Percentiles rank a stretch among this genome's conserved stretches.
phyloP scores from a whole-genome alignment of 2,329 filamentous ascomycete species.

The Colletotrichum sp. region DNA sequence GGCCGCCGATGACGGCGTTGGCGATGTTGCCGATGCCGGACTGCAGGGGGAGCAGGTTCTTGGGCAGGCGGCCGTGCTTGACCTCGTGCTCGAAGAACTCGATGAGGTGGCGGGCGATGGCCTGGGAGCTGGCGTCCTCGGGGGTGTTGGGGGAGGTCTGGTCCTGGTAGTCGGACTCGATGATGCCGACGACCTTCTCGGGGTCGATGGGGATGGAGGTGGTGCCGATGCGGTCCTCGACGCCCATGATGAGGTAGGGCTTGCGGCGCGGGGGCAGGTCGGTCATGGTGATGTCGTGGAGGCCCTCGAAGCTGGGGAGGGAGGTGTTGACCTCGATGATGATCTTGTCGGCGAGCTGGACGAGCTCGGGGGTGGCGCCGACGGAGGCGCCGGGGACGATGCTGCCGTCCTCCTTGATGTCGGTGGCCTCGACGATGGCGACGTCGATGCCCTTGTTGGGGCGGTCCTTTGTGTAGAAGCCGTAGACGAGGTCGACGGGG shows the following conservation, averaged over 20 bases:
- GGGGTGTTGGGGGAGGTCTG: slow-evolving; percentile 75
- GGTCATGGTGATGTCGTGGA: slow-evolving; percentile 92
- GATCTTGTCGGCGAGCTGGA: slow-evolving; percentile 90
- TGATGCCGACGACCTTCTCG: slow-evolving; percentile 81
- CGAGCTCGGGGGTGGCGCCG: slow-evolving; percentile 82
- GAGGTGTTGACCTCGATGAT: slow-evolving; percentile 93
- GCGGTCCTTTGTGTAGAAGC: slow-evolving; percentile 84
- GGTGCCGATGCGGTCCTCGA: slow-evolving; percentile 86
- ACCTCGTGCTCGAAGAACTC: slow-evolving; percentile 88
- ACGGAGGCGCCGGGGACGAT: slow-evolving; percentile 88
- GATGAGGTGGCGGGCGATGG: slow-evolving; percentile 81
- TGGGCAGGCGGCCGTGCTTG: slow-evolving; percentile 74
- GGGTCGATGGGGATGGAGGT: slow-evolving; percentile 84
- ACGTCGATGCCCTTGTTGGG: slow-evolving; percentile 79
- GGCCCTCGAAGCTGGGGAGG: slow-evolving; percentile 81
- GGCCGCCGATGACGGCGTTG: slow-evolving; percentile 87
- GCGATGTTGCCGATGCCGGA: slow-evolving; percentile 93
- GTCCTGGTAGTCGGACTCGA: slow-evolving; percentile 86
- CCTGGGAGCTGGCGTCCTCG: slow-evolving; percentile 73
- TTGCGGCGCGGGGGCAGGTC: slow-evolving; percentile 81
- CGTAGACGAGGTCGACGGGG: slow-evolving; percentile 84
- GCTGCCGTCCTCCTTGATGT: slow-evolving; percentile 87
- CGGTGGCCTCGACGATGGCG: slow-evolving; percentile 83
- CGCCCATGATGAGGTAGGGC: slow-evolving; percentile 84
- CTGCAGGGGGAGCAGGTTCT: slow-evolving; percentile 80